Conservation (phyloP, 1,139 yeast species). For the Yamadazyma siamensis region DNA sequence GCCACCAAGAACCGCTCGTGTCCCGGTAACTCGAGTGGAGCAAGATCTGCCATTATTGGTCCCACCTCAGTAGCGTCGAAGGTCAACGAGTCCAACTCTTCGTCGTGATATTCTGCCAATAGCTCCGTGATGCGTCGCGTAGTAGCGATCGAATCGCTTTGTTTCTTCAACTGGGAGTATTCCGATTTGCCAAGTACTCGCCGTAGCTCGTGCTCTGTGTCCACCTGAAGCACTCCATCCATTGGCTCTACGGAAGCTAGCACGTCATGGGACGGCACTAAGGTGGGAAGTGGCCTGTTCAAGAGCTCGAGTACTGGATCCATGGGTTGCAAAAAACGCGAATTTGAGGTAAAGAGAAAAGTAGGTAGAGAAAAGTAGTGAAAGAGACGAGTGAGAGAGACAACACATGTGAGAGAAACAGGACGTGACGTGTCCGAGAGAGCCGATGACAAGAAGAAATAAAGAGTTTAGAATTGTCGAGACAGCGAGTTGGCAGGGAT, state of each 20-base stretch:
- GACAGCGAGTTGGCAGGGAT: too few relatives aligned
- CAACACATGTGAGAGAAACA: too few relatives aligned
- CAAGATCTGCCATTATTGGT: too few relatives aligned
- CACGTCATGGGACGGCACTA: constrained; percentile 28
- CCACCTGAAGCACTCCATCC: constrained; percentile 4
- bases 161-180: constrained; percentile 1
- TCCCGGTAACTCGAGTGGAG: constrained; percentile 3
- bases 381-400: too few relatives aligned
- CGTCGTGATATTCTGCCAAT: constrained; percentile 12
- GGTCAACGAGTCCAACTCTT: constrained; percentile 14
- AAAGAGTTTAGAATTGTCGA: too few relatives aligned
- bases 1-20: constrained; percentile 4
- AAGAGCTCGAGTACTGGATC: constrained; percentile 1
- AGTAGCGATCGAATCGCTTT: constrained; percentile 4
- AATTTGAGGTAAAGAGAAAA: too few relatives aligned
- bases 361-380: too few relatives aligned
- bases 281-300: constrained; percentile 22
- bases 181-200: constrained; percentile 14
- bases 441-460: too few relatives aligned
- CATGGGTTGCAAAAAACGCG: too few relatives aligned
- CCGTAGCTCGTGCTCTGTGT: constrained; percentile 7
- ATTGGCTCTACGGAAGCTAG: constrained; percentile 16
- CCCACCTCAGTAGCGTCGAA: too few relatives aligned
- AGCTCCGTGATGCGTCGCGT: constrained; percentile 14
- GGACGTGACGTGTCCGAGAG: too few relatives aligned